Evolutionary conservation across 2,329 filamentous ascomycete genomes (phyloP).

Genomic region (Xylaria sp.): DNA sequence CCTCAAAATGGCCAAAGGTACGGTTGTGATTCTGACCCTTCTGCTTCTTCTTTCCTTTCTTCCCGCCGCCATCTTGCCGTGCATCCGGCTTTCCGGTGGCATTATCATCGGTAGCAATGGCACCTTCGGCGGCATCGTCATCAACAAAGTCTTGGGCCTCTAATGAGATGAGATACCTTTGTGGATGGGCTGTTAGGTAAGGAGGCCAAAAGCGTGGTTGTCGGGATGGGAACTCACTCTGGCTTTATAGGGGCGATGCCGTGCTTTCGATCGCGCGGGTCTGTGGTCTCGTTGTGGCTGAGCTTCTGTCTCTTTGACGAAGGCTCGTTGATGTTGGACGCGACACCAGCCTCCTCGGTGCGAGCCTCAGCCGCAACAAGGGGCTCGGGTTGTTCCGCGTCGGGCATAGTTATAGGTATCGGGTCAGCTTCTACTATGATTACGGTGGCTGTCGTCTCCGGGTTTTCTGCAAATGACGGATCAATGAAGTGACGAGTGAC

Average conservation of each 20-base stretch:
- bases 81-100: constrained; percentile 53
- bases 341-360: constrained; percentile 32
- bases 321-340: constrained; percentile 47
- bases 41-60: constrained; percentile 54
- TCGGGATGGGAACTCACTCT: constrained; percentile 40
- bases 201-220: background rate
- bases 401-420: constrained; percentile 3
- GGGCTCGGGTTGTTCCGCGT: constrained; percentile 21
- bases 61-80: constrained; percentile 34
- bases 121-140: constrained; percentile 66
- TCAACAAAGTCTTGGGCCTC: constrained; percentile 46
- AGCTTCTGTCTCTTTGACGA: constrained; percentile 66
- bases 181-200: background rate
- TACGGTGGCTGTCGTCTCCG: background rate
- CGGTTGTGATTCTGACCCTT: constrained; percentile 83
- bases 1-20: constrained; percentile 78
- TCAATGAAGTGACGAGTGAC: background rate
- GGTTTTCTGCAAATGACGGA: background rate
- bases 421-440: too few species aligned
- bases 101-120: constrained; percentile 62
- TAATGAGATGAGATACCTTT: constrained; percentile 42
- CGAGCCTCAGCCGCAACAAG: constrained; percentile 19
- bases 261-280: constrained; percentile 27
- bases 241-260: constrained; percentile 46
- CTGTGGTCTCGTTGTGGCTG: constrained; percentile 41